Evolutionary conservation across 768 basidiomycete genomes (phyloP), one percentile per base, ranked within the genome.

Genomic region (Baorangia bicolor): DNA sequence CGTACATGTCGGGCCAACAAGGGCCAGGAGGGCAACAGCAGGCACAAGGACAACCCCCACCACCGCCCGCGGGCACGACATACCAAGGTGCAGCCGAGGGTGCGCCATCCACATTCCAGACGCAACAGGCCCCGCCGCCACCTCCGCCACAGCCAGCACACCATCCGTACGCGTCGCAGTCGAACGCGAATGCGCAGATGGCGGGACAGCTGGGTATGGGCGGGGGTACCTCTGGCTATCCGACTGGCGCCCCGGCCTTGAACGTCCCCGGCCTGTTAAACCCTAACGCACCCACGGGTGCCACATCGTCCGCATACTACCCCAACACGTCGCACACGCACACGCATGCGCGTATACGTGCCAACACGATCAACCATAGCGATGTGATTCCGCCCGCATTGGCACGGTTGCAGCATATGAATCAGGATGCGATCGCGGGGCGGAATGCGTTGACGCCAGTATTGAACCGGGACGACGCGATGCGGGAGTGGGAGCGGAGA

Each of bases 351-450:
- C 82, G 94, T 14, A 85, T 82, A 12, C 82, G 96, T 37, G 90
- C 94, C 9, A 96, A 94, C 71, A 98, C 96, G 31, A 90, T 96
- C 74, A 92, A 93, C 69, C 82, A 84, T 62, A 83, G 81, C 64
- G 94, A 97, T 64, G 81, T 83, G 50, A 85, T 99, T n/a, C 97
- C 97, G 28, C 92, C 96, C 21, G 95, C 96, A 38, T 78, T 99
- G 25, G 94, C 93, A 23, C 82, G 92, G 33, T 73, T 95, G 59
- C 88, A 92, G 51, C 92, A 93, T 28, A 92, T 93, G 88, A 90
- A 90, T 58, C 86, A 88, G 73, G 90, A 88, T 70, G 84, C 86
- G 65, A 87, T 86, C 61, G 82, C 76, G 47, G 67, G 67, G 3
- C 79, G 92, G 51, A 92, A 92, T 63, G 89, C 92, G 21, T 71